phyloP scores from a whole-genome alignment of 2,329 filamentous ascomycete species.

The Phaeosphaeriaceae sp. region DNA sequence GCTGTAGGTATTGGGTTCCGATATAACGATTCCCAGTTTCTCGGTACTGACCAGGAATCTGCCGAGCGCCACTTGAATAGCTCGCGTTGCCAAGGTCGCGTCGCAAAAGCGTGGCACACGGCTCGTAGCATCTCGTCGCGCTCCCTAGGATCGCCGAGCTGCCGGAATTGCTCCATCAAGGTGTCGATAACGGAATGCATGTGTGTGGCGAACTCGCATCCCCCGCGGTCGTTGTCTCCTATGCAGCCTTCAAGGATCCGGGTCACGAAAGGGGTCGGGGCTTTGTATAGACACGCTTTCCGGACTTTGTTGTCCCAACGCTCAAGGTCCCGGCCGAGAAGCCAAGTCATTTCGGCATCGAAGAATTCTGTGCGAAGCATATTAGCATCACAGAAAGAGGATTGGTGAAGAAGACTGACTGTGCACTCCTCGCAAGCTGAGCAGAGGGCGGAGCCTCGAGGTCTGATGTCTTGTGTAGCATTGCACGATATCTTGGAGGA shows the following conservation, averaged over 20 bases:
- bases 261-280: neutral
- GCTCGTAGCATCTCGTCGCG: neutral
- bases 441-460: neutral
- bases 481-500: conserved; percentile 2
- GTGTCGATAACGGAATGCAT: conserved; percentile 6
- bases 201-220: neutral
- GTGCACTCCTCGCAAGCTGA: neutral
- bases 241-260: conserved; percentile 1
- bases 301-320: neutral
- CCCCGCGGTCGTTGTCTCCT: neutral
- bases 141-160: neutral
- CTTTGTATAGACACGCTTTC: neutral
- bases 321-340: neutral
- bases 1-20: neutral
- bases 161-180: neutral
- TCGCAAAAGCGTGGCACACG: neutral
- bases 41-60: no score
- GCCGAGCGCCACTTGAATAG: neutral
- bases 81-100: neutral
- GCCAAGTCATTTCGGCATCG: neutral
- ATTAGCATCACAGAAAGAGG: no score
- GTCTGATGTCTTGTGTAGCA: neutral
- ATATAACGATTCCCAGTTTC: neutral
- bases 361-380: neutral
- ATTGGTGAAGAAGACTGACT: neutral